phyloP scores from a whole-genome alignment of 371 early-diverging fungal genomes.

The Syncephalastrum racemosum region DNA sequence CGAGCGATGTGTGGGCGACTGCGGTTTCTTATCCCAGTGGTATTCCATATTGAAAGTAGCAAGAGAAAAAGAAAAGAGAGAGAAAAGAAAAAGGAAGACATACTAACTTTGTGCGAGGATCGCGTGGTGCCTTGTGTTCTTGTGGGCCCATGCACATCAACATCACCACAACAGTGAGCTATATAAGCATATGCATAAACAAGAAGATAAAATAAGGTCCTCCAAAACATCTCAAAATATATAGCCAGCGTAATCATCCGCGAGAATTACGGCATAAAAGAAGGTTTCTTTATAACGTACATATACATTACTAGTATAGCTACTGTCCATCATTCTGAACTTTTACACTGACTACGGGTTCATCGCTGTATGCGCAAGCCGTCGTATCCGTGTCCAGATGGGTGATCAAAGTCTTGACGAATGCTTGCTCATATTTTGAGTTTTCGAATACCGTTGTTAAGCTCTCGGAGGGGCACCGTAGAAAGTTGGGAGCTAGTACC shows the following conservation, averaged over 20 bases:
- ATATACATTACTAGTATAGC: no score
- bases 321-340: no score
- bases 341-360: conserved; percentile 1
- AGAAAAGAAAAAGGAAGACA: conserved; percentile 2
- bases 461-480: conserved; percentile 83
- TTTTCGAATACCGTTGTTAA: conserved; percentile 76
- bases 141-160: no score
- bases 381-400: conserved; percentile 24
- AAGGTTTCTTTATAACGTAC: no score
- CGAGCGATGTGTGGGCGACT: conserved; percentile 26
- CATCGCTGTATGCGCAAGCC: conserved; percentile 25
- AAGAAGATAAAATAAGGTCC: no score
- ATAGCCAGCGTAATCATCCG: no score
- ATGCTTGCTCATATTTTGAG: conserved; percentile 68
- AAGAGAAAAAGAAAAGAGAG: neutral
- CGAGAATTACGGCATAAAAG: no score
- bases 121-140: no score
- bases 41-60: neutral
- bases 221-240: no score
- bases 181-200: no score
- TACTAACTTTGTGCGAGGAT: no score
- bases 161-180: no score
- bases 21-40: conserved; percentile 12
- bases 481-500: conserved; percentile 94
- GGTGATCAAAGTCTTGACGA: conserved; percentile 38